These are phyloP conservation scores for Globisporangium echinulatum DNA, from an alignment of 352 stramenopile genomes.

Conservation along the genomic window DNA sequence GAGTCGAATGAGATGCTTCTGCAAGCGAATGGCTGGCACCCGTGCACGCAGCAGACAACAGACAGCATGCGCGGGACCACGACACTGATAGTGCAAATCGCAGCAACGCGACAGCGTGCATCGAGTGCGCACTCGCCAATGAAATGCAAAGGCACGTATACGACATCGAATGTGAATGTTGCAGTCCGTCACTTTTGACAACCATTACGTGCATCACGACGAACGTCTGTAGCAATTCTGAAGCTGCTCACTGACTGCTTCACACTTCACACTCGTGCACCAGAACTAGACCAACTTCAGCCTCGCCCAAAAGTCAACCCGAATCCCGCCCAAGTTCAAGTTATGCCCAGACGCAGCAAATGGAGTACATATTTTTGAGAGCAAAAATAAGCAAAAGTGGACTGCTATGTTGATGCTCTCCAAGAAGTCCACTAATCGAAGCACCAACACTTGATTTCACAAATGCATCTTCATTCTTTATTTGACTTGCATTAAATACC, in stretches of 20 bases:
- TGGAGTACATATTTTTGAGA: background rate
- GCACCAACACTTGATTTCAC: background rate
- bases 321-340: background rate
- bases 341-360: background rate
- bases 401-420: background rate
- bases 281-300: constrained; percentile 1
- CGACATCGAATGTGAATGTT: background rate
- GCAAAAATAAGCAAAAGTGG: background rate
- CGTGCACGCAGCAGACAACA: no score
- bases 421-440: no score
- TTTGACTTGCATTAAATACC: background rate
- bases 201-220: no score
- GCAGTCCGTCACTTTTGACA: background rate
- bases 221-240: background rate
- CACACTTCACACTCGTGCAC: constrained; percentile 4
- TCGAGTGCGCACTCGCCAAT: no score
- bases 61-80: no score
- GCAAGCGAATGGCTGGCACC: no score
- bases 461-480: background rate
- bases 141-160: background rate
- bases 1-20: background rate
- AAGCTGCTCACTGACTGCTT: background rate
- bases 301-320: background rate
- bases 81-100: no score
- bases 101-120: no score